phyloP scores from a whole-genome alignment of 2,329 filamentous ascomycete genomes.

The Colletotrichum musicola region DNA sequence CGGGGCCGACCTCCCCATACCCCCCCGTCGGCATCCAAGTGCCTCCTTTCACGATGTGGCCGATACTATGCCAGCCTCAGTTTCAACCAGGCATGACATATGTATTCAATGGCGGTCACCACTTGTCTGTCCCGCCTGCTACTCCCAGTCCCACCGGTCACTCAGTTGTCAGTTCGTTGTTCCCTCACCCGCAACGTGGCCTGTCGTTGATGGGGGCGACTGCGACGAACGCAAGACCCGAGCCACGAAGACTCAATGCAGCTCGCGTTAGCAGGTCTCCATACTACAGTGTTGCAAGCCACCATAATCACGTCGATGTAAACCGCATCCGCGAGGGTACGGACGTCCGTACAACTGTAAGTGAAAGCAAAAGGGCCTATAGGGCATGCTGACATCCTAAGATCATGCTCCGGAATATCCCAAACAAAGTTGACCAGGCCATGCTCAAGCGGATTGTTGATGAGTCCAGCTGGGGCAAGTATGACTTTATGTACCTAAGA shows the following conservation, averaged over 20 bases:
- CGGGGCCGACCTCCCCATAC: slow-evolving; percentile 6
- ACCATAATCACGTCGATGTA: slow-evolving; percentile 74
- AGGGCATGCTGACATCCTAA: slow-evolving; percentile 48
- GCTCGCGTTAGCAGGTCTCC: slow-evolving; percentile 59
- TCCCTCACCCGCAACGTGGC: slow-evolving; percentile 36
- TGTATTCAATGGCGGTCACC: slow-evolving; percentile 43
- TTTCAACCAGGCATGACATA: slow-evolving; percentile 46
- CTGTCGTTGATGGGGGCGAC: neutral
- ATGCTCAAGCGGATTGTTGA: slow-evolving; percentile 86
- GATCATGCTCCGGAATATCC: slow-evolving; percentile 97
- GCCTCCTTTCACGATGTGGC: slow-evolving; percentile 48
- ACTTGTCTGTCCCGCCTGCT: slow-evolving; percentile 5
- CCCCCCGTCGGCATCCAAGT: slow-evolving; percentile 40
- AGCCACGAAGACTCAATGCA: slow-evolving; percentile 63
- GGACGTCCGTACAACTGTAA: slow-evolving; percentile 81
- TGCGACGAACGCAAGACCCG: slow-evolving; percentile 49
- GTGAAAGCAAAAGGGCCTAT: slow-evolving; percentile 42
- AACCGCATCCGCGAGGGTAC: slow-evolving; percentile 72
- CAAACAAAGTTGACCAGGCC: slow-evolving; percentile 85
- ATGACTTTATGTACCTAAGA: slow-evolving; percentile 94
- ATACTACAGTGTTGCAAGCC: slow-evolving; percentile 61
- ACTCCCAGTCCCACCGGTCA: slow-evolving; percentile 15
- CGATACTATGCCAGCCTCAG: slow-evolving; percentile 49
- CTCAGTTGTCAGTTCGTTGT: slow-evolving; percentile 41
- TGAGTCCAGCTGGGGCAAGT: slow-evolving; percentile 81